Conservation (phyloP, 2,329 filamentous ascomycete genomes). For the Talaromyces sp. region DNA sequence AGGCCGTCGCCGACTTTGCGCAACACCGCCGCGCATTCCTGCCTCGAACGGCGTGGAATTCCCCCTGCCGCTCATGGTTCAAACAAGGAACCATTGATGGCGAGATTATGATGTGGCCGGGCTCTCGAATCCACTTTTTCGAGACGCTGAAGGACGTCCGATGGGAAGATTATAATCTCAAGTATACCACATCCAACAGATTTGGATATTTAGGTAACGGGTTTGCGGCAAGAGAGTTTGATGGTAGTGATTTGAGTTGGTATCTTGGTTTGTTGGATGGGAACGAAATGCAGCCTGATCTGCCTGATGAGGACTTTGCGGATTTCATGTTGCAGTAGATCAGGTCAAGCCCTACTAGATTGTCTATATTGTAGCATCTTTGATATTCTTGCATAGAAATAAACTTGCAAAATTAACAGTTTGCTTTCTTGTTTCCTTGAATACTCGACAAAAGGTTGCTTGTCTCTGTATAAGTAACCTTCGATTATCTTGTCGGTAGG, state of each 20-base stretch:
- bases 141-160: conserved; percentile 17
- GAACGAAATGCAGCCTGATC: neutral
- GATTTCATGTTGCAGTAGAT: conserved; percentile 6
- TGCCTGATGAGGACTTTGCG: neutral
- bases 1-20: conserved; percentile 12
- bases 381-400: too few species aligned
- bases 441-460: too few species aligned
- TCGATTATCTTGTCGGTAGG: too few species aligned
- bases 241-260: conserved; percentile 8
- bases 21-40: conserved; percentile 11
- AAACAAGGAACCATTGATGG: conserved; percentile 13
- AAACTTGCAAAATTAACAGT: too few species aligned
- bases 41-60: conserved; percentile 13
- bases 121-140: conserved; percentile 20
- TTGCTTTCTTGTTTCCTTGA: too few species aligned
- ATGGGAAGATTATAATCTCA: conserved; percentile 21
- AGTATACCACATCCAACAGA: conserved; percentile 13
- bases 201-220: conserved; percentile 18
- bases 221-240: conserved; percentile 15
- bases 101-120: conserved; percentile 17
- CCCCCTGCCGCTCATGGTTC: conserved; percentile 16
- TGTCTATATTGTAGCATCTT: too few species aligned
- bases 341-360: too few species aligned
- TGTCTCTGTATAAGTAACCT: too few species aligned
- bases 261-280: neutral